Base-by-base conservation (phyloP, 1,284 basidiomycete genomes). In the Phlebopus sp. region DNA sequence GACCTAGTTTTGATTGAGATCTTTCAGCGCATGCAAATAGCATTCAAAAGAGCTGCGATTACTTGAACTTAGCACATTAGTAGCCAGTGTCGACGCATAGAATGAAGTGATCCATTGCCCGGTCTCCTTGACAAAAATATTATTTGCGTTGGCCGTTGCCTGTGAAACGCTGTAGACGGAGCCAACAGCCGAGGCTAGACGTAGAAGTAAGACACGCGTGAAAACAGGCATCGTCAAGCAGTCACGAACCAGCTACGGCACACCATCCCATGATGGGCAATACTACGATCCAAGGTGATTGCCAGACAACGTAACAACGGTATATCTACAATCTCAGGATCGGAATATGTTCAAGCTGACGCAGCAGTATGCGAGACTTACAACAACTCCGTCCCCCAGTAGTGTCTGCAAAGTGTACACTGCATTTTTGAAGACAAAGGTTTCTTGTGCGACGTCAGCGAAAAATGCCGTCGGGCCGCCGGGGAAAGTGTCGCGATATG, bases 321-420 rank as follows among this genome's bases (percentile, higher is more conserved):
- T 62, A 59, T 48, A 62, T 54, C 48, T 41, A 7, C 25, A 13
- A 30, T 29, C 27, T 9, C 27, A 5, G 21, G 15, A 27, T 29
- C 27, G 18, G 2, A 49, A 25, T 4, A 27, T 23, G n/a, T n/a
- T 6, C 29, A n/a, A 9, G 34, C 27, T 23, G 15, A 27, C n/a
- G 9, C 36, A 5, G 30, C 13, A 23, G 6, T 25, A n/a, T 6
- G 42, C 17, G 18, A 14, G 36, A 36, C 49, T 23, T 25, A 53
- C 52, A 50, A 55, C 39, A 30, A 66, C 51, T 2, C 53, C 62
- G 45, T 63, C 60, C 15, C 62, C 60, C 5, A 63, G 40, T 14
- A 64, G 18, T 0, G 62, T 66, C 30, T 63, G 60, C 21, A 64
- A 10, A 40, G 50, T 34, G 17, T 64, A 63, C 14, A 58, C 37